phyloP scores from a whole-genome alignment of 2,329 filamentous ascomycete genomes.

The Microcera coccophila region DNA sequence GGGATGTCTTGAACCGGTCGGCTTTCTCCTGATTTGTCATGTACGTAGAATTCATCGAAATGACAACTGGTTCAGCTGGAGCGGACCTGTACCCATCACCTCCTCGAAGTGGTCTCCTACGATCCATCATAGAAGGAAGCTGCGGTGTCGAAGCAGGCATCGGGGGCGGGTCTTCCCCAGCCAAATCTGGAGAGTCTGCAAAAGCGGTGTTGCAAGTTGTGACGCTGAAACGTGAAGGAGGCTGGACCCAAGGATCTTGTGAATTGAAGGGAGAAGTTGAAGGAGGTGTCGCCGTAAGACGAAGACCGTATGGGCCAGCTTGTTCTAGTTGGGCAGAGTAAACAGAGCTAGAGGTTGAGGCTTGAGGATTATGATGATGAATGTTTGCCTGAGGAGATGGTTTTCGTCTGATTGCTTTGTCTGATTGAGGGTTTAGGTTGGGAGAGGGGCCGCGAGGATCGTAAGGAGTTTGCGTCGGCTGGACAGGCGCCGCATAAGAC shows the following conservation, averaged over 20 bases:
- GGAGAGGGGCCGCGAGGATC: constrained; percentile 19
- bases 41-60: constrained; percentile 27
- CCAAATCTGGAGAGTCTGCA: constrained; percentile 25
- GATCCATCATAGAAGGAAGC: constrained; percentile 29
- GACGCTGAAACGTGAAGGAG: constrained; percentile 59
- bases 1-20: not conserved
- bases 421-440: constrained; percentile 22
- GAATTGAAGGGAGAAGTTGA: constrained; percentile 15
- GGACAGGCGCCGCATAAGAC: constrained; percentile 14
- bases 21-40: not conserved
- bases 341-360: constrained; percentile 34
- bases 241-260: constrained; percentile 45
- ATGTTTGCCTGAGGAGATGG: constrained; percentile 28
- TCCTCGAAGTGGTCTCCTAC: constrained; percentile 29
- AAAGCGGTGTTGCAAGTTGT: constrained; percentile 57
- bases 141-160: constrained; percentile 22
- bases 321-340: constrained; percentile 31
- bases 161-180: constrained; percentile 24
- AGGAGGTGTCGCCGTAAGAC: constrained; percentile 11
- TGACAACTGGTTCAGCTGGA: constrained; percentile 25
- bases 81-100: constrained; percentile 18
- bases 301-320: constrained; percentile 13
- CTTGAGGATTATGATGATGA: constrained; percentile 28
- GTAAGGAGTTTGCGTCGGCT: constrained; percentile 2
- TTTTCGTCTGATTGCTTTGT: constrained; percentile 45